These are phyloP conservation scores for Colletotrichum lindemuthianum DNA, from an alignment of 2,329 filamentous ascomycete genomes.

Conservation along the genomic window DNA sequence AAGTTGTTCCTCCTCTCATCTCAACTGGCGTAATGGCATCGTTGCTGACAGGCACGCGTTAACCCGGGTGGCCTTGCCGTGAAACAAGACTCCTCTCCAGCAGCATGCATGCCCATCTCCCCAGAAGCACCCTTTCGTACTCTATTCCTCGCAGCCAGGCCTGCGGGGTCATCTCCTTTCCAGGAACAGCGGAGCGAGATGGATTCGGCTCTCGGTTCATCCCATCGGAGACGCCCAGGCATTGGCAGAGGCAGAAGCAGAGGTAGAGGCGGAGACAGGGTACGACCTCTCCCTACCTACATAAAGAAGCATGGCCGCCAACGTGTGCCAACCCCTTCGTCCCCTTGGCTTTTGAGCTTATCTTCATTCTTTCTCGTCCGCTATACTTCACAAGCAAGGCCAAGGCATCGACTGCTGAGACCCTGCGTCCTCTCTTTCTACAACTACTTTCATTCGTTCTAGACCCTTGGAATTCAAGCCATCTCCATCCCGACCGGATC, in stretches of 20 bases:
- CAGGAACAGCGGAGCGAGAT: slow-evolving; percentile 17
- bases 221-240: neutral
- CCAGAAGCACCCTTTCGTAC: slow-evolving; percentile 1
- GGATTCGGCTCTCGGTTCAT: slow-evolving; percentile 17
- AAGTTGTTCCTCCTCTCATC: slow-evolving; percentile 8
- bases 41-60: slow-evolving; percentile 2
- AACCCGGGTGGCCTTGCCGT: slow-evolving; percentile 26
- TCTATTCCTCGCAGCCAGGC: slow-evolving; percentile 36
- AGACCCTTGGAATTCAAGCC: slow-evolving; percentile 17
- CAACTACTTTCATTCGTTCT: slow-evolving; percentile 26
- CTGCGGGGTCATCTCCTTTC: slow-evolving; percentile 26
- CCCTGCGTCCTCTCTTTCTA: slow-evolving; percentile 35
- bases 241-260: neutral
- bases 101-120: slow-evolving; percentile 12
- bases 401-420: slow-evolving; percentile 35
- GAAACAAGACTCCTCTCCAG: slow-evolving; percentile 11
- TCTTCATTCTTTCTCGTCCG: slow-evolving; percentile 28
- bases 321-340: neutral
- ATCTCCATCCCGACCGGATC: slow-evolving; percentile 32
- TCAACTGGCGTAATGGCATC: slow-evolving; percentile 8
- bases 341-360: slow-evolving; percentile 29
- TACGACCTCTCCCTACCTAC: slow-evolving; percentile 5
- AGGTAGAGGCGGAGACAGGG: too few relatives aligned
- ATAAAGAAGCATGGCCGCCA: slow-evolving; percentile 22
- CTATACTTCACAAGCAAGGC: slow-evolving; percentile 33